These are phyloP conservation scores for Cicer cuneatum DNA, from an alignment of 306 rosid species.

Conservation along the genomic window DNA sequence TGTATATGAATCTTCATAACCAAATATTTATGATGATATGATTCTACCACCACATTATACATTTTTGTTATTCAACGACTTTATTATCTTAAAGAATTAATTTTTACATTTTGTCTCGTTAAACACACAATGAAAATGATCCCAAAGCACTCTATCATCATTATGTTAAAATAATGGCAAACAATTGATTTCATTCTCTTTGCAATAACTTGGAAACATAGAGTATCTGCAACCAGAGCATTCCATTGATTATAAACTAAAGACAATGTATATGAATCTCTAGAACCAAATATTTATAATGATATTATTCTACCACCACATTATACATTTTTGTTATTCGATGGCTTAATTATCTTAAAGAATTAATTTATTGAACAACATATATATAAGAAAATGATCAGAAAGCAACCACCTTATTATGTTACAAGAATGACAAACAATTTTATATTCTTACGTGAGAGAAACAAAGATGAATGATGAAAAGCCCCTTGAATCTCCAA, in stretches of 20 bases:
- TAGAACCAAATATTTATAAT: neutral
- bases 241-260: slow-evolving; percentile 13
- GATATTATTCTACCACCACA: slow-evolving; percentile 16
- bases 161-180: slow-evolving; percentile 6
- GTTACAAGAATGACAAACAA: slow-evolving; percentile 11
- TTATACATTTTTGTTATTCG: neutral
- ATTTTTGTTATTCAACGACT: neutral
- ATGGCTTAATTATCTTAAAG: neutral
- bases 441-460: slow-evolving; percentile 38
- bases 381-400: neutral
- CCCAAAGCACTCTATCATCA: neutral
- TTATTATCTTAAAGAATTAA: neutral
- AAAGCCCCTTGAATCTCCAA: slow-evolving; percentile 26
- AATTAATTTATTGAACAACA: neutral
- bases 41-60: slow-evolving; percentile 14
- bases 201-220: slow-evolving; percentile 8
- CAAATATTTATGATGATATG: neutral
- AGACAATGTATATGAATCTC: slow-evolving; percentile 6
- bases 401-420: neutral
- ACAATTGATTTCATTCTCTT: slow-evolving; percentile 51
- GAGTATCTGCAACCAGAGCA: slow-evolving; percentile 43
- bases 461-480: slow-evolving; percentile 38
- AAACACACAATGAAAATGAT: neutral
- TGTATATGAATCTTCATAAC: slow-evolving; percentile 2
- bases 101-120: neutral